These are phyloP conservation scores for Jaapia argillacea DNA, from an alignment of 768 basidiomycete genomes.

Conservation along the genomic window DNA sequence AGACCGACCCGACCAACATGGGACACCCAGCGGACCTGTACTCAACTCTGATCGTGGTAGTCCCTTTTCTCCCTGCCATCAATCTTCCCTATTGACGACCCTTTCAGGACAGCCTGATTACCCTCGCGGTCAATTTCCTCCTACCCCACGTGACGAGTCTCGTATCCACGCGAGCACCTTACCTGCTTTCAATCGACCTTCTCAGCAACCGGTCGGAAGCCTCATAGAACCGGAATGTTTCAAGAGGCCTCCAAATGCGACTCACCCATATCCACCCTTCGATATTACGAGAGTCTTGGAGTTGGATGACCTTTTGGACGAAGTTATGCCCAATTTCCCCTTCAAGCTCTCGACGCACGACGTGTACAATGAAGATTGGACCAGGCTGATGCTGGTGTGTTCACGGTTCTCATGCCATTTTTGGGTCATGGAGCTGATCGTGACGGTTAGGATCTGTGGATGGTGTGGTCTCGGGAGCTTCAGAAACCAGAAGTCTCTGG, in stretches of 20 bases:
- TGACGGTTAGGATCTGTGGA: slow-evolving; percentile 50
- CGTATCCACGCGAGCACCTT: slow-evolving; percentile 16
- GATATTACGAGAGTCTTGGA: slow-evolving; percentile 62
- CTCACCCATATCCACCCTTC: slow-evolving; percentile 60
- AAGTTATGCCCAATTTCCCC: slow-evolving; percentile 59
- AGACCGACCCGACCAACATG: slow-evolving; percentile 22
- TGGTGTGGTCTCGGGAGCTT: slow-evolving; percentile 71
- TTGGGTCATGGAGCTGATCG: slow-evolving; percentile 1
- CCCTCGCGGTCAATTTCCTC: too few species aligned
- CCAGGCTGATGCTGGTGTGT: slow-evolving; percentile 62
- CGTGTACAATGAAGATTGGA: slow-evolving; percentile 73
- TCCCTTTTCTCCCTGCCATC: slow-evolving; percentile 7
- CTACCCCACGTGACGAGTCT: slow-evolving; percentile 11
- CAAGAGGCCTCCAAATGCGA: slow-evolving; percentile 58
- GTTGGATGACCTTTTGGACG: slow-evolving; percentile 65
- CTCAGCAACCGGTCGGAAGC: slow-evolving; percentile 17
- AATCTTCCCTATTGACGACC: slow-evolving; percentile 29
- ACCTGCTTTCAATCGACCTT: slow-evolving; percentile 10
- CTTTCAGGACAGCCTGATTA: slow-evolving; percentile 44
- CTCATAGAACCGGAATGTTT: slow-evolving; percentile 48
- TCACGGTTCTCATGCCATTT: slow-evolving; percentile 12
- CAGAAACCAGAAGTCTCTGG: slow-evolving; percentile 45
- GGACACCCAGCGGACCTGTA: slow-evolving; percentile 1
- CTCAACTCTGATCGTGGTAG: slow-evolving; percentile 38
- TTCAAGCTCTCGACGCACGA: slow-evolving; percentile 64